Percentiles rank a stretch among this genome's conserved stretches.
Conservation (phyloP, 179 eudicot genomes). For the Actinidia chinensis region DNA sequence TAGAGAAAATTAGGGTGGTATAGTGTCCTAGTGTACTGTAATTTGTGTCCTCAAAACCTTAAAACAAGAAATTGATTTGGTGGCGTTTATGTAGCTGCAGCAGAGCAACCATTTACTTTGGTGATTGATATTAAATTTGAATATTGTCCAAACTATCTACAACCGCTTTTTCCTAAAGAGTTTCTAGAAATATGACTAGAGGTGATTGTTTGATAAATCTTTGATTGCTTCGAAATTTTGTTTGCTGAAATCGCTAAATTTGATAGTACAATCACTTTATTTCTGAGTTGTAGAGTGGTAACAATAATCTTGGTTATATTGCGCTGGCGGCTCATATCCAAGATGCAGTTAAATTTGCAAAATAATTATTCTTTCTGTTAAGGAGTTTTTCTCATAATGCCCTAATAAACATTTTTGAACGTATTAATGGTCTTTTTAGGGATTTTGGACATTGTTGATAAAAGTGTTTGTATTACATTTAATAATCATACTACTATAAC, state of each 20-base stretch:
- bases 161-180: not conserved
- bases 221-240: not conserved
- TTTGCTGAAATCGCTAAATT: not conserved
- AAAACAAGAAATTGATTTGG: no score
- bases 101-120: no score
- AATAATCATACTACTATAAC: not conserved
- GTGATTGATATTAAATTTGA: not conserved
- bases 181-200: not conserved
- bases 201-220: not conserved
- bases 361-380: not conserved
- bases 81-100: no score
- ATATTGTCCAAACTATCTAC: not conserved
- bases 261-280: not conserved
- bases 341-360: not conserved
- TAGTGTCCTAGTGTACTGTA: no score
- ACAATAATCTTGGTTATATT: not conserved
- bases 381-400: not conserved
- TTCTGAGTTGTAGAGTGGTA: not conserved
- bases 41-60: no score
- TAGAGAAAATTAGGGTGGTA: no score
- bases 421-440: not conserved
- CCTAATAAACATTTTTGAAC: not conserved
- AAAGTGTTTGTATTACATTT: not conserved
- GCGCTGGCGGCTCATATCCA: not conserved
- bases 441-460: not conserved